phyloP scores from a whole-genome alignment of 164 flowering plant species.

The Paratinospora sagittata region DNA sequence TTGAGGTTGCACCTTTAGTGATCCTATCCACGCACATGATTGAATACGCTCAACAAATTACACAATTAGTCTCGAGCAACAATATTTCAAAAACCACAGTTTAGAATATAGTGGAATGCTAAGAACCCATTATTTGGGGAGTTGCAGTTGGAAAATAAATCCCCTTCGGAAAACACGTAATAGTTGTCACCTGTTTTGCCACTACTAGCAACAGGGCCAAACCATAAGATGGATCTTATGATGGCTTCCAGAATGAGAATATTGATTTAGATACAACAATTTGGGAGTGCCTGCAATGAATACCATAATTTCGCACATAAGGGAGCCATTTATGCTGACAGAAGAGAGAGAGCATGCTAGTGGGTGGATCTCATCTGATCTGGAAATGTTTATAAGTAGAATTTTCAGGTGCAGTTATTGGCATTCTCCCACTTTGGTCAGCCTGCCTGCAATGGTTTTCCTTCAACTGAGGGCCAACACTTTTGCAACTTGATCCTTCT shows the following conservation, averaged over 20 bases:
- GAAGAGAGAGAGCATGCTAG: slow-evolving; percentile 80
- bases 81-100: not conserved
- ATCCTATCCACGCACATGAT: not conserved
- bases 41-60: not conserved
- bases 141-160: not conserved
- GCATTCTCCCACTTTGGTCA: slow-evolving; percentile 26
- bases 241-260: not conserved
- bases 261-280: not conserved
- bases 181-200: not conserved
- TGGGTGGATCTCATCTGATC: slow-evolving; percentile 29
- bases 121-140: not conserved
- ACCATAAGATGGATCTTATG: not conserved
- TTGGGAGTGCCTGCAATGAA: slow-evolving; percentile 2
- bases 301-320: not conserved
- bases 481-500: slow-evolving; percentile 31
- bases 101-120: not conserved
- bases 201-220: not conserved
- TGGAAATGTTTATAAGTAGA: slow-evolving; percentile 29
- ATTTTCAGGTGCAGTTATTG: slow-evolving; percentile 13
- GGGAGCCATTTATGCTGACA: slow-evolving; percentile 44
- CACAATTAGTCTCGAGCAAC: not conserved
- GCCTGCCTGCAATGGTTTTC: no score
- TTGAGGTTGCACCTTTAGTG: no score
- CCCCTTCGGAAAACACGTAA: not conserved
- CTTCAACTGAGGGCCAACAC: slow-evolving; percentile 16